Conservation (phyloP, 2,329 filamentous ascomycete species). For the Cadophora luteo-olivacea region DNA sequence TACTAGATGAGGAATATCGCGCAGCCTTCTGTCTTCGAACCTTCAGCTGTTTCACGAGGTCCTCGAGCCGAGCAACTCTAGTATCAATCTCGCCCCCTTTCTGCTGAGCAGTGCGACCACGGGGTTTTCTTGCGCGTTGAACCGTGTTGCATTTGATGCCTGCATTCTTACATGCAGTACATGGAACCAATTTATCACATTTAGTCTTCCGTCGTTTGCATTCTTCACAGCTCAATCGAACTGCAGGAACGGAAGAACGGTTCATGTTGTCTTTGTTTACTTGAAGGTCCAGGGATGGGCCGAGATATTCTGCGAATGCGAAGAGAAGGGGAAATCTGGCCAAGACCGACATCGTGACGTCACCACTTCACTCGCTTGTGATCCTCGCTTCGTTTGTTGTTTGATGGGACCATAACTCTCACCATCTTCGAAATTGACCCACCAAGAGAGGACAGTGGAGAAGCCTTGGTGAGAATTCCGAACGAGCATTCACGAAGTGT, state of each 20-base stretch:
- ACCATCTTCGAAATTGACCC: no score
- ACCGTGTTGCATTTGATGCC: conserved; percentile 20
- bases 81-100: conserved; percentile 18
- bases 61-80: conserved; percentile 21
- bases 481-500: no score
- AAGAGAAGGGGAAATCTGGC: not conserved
- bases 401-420: no score
- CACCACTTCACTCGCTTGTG: not conserved
- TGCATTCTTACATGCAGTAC: conserved; percentile 17
- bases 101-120: conserved; percentile 15
- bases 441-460: no score
- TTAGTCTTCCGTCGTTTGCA: conserved; percentile 23
- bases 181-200: conserved; percentile 22
- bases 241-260: not conserved
- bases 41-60: conserved; percentile 16
- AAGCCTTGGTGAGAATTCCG: no score
- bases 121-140: conserved; percentile 21
- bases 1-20: not conserved
- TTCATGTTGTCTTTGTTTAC: conserved; percentile 4
- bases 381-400: not conserved
- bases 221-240: conserved; percentile 21
- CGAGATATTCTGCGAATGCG: not conserved
- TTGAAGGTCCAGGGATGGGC: not conserved
- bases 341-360: not conserved
- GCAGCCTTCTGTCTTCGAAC: not conserved